Base-by-base conservation (phyloP, 129 eudicot genomes). In the Glebionis coronaria region DNA sequence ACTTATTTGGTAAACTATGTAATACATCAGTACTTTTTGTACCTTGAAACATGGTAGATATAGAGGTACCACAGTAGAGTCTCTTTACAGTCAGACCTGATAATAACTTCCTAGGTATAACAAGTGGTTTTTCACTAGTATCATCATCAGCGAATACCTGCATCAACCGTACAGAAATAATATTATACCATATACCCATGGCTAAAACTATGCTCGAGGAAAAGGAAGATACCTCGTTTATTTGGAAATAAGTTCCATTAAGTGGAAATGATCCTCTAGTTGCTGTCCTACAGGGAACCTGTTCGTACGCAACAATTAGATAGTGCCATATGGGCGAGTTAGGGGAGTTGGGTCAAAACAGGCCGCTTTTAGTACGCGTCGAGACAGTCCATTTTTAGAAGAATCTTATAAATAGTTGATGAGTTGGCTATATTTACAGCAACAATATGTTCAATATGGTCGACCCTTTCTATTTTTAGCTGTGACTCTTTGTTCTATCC, bases 211-310 rank as follows among this genome's bases (percentile, higher is more conserved):
- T 47, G 6, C 7, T 11, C 25, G 6, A 19, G 4, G 7, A 60
- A 35, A 31, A 27, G 5, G 29, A 35, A 44, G 5, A 13, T 71
- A 82, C 88, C 82, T 83, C 88, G 21, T 83, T 83, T 54, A 40
- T 71, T 70, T 83, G 88, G 57, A 83, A 83, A 70, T 52, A 80
- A 6, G 88, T 73, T 67, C 76, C 81, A 55, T 80, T 65, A 5
- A 76, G 78, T 18, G 85, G 80, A 74, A 83, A 83, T 1, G 29
- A 53, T 5, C 82, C 88, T 50, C 80, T 61, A 11, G 62, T 80
- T 2, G 85, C 85, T 19, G 88, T 83, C 49, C 80, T 56, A 45
- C 76, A 76, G 8, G 88, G 88, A 59, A 80, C 72, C 87, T 79
- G 74, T 61, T 59, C 57, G 49, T 31, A 56, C 12, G 40, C 27